Evolutionary conservation across 495 filamentous ascomycete genomes (phyloP).

Genomic region (Penicillium paxilli): DNA sequence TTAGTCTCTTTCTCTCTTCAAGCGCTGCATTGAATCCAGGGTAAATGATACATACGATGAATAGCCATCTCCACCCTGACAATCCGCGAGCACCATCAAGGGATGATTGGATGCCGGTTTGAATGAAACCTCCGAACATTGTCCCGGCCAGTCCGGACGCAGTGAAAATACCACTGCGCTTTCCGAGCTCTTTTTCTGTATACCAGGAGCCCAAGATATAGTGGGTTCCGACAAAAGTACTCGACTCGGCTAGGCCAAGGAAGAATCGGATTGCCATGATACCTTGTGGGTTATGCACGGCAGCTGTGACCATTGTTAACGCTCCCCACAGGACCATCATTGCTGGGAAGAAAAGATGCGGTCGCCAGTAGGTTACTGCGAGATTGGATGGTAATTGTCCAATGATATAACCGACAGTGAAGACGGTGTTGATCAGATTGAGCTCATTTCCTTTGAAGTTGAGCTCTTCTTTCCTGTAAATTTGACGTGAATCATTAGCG

Average conservation of each 20-base stretch:
- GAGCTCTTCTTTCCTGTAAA: conserved; percentile 54
- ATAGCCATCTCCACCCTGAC: conserved; percentile 67
- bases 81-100: conserved; percentile 53
- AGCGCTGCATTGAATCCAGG: neutral
- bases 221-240: conserved; percentile 62
- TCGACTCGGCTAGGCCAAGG: conserved; percentile 60
- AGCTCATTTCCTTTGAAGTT: conserved; percentile 56
- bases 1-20: too few relatives aligned
- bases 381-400: conserved; percentile 63
- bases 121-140: conserved; percentile 56
- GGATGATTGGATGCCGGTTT: conserved; percentile 56
- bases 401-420: conserved; percentile 49
- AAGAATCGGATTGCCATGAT: conserved; percentile 72
- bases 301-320: conserved; percentile 60
- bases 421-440: conserved; percentile 57
- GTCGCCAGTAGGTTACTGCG: conserved; percentile 57
- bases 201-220: conserved; percentile 72
- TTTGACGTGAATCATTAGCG: neutral
- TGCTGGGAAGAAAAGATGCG: conserved; percentile 59
- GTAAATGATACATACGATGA: conserved; percentile 40
- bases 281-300: conserved; percentile 44
- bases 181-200: conserved; percentile 62
- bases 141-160: conserved; percentile 37
- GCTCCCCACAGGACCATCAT: conserved; percentile 63
- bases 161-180: conserved; percentile 51